These are phyloP conservation scores for Saccharomycopsis fibuligera DNA, from an alignment of 805 yeast genomes.

Conservation along the genomic window DNA sequence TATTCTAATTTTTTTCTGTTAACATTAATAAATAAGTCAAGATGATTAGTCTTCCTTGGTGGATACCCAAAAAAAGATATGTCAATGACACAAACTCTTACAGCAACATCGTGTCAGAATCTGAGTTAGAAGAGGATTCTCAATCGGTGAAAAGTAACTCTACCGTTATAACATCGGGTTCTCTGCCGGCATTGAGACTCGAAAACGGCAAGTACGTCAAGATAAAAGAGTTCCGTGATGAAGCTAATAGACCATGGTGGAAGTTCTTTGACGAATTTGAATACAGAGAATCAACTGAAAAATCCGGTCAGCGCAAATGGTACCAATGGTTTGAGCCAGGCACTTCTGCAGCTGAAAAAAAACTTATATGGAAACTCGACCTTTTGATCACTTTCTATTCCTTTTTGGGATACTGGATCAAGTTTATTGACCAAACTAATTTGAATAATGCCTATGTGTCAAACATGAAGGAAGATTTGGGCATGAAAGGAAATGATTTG, in stretches of 20 bases:
- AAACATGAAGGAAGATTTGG: conserved; percentile 51
- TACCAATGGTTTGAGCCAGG: conserved; percentile 38
- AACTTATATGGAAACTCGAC: conserved; percentile 48
- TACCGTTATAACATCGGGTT: background rate
- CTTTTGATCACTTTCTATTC: conserved; percentile 48
- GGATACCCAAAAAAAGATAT: conserved; percentile 10
- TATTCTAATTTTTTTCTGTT: too few species aligned
- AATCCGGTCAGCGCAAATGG: conserved; percentile 36
- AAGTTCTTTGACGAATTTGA: conserved; percentile 53
- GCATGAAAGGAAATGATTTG: conserved; percentile 57
- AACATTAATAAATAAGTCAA: too few species aligned
- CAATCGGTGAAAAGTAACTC: background rate
- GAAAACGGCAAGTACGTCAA: conserved; percentile 9
- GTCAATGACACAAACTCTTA: conserved; percentile 14
- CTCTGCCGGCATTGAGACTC: background rate
- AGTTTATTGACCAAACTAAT: conserved; percentile 56
- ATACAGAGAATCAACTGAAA: conserved; percentile 40
- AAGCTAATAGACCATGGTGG: conserved; percentile 37
- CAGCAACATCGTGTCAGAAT: conserved; percentile 1
- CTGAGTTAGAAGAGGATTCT: background rate
- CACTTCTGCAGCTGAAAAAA: conserved; percentile 38
- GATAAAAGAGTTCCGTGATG: conserved; percentile 32
- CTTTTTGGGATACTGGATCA: conserved; percentile 61
- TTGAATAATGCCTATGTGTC: conserved; percentile 60
- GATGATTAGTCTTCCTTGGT: conserved; percentile 15